Conservation (phyloP, 2,329 filamentous ascomycete genomes). For the Penicillium janthinellum region DNA sequence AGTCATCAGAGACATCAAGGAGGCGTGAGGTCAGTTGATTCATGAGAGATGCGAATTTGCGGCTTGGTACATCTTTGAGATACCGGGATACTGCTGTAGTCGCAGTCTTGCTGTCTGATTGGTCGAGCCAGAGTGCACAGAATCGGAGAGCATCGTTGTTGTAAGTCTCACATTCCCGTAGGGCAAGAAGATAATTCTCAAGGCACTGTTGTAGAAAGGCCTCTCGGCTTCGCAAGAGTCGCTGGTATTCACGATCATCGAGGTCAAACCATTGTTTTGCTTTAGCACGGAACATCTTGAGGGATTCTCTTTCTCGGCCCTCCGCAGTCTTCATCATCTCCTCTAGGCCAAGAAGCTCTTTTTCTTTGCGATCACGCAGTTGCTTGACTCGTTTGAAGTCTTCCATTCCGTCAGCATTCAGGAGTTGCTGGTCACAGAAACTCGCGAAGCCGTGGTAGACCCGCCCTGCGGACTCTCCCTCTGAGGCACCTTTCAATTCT, state of each 20-base stretch:
- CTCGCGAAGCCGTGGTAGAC: constrained; percentile 94
- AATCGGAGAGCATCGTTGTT: constrained; percentile 90
- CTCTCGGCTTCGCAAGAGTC: constrained; percentile 73
- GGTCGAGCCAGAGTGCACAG: constrained; percentile 90
- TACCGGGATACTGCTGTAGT: constrained; percentile 75
- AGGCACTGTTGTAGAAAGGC: constrained; percentile 86
- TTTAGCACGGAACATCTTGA: constrained; percentile 65
- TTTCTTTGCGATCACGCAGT: constrained; percentile 75
- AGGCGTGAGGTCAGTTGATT: constrained; percentile 96
- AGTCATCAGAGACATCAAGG: constrained; percentile 67
- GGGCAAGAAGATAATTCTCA: constrained; percentile 86
- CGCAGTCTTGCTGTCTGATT: constrained; percentile 72
- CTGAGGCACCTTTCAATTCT: constrained; percentile 69
- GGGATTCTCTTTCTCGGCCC: constrained; percentile 57
- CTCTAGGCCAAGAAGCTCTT: constrained; percentile 75
- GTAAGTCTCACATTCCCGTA: constrained; percentile 82
- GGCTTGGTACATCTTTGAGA: constrained; percentile 74
- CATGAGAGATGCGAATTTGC: constrained; percentile 90
- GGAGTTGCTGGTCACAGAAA: constrained; percentile 92
- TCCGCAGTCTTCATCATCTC: constrained; percentile 55
- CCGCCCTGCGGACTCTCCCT: constrained; percentile 74
- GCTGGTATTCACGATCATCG: constrained; percentile 81
- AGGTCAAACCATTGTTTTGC: constrained; percentile 89
- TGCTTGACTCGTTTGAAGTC: constrained; percentile 80
- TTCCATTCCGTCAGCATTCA: constrained; percentile 80